These are phyloP conservation scores for Epichloe uncinata DNA, from an alignment of 2,329 filamentous ascomycete genomes.

Conservation along the genomic window DNA sequence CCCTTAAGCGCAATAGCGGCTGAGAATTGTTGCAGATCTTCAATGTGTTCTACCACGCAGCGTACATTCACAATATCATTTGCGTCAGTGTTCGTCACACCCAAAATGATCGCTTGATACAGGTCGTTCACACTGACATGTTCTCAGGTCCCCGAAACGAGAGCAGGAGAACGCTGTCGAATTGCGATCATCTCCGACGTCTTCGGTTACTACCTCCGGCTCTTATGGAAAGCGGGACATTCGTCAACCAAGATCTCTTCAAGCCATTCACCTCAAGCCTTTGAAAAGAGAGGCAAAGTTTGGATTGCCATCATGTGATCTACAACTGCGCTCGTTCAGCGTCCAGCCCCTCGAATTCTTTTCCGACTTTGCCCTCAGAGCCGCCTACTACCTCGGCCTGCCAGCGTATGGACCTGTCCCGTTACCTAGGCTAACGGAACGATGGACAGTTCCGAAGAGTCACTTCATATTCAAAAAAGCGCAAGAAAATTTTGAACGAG, in stretches of 20 bases:
- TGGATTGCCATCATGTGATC: constrained; percentile 74
- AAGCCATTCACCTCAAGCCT: constrained; percentile 76
- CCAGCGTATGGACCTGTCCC: constrained; percentile 77
- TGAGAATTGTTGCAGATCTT: background rate
- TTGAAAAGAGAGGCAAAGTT: constrained; percentile 61
- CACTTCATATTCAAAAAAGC: constrained; percentile 96
- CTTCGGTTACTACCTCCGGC: background rate
- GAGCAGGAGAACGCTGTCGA: background rate
- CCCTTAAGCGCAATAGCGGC: background rate
- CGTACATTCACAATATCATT: background rate
- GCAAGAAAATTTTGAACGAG: constrained; percentile 94
- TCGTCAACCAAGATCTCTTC: constrained; percentile 64
- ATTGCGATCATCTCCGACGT: background rate
- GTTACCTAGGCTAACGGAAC: constrained; percentile 72
- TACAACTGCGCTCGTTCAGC: constrained; percentile 86
- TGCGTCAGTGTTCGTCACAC: background rate
- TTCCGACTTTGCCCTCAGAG: constrained; percentile 83
- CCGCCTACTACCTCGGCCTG: constrained; percentile 85
- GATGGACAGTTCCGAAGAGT: constrained; percentile 83
- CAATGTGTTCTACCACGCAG: background rate
- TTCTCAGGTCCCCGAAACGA: background rate
- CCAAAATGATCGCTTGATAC: background rate
- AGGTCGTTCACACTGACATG: background rate
- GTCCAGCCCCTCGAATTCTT: constrained; percentile 88
- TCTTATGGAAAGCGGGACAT: constrained; percentile 6